Conservation (phyloP, 192 early-diverging fungal species). For the Geranomyces michiganensis region DNA sequence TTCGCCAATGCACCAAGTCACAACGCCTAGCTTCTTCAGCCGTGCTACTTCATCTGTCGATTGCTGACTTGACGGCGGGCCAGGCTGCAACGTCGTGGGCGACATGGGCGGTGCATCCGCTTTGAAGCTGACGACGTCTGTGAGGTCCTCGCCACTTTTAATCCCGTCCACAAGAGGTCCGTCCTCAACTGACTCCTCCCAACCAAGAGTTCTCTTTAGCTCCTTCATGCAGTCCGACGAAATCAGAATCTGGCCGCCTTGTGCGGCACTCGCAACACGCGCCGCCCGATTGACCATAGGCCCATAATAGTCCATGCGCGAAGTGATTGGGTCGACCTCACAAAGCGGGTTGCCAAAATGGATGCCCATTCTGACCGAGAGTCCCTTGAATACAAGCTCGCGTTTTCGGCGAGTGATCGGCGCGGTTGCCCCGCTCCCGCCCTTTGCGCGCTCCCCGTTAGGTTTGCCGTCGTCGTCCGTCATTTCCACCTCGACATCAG, state of each 20-base stretch:
- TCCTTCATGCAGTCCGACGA: conserved; percentile 80
- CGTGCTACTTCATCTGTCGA: conserved; percentile 11
- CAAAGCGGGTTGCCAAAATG: conserved; percentile 87
- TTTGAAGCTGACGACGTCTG: conserved; percentile 10
- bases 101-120: conserved; percentile 2
- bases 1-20: conserved; percentile 74
- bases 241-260: conserved; percentile 88
- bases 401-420: conserved; percentile 7
- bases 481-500: conserved; percentile 23
- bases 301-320: conserved; percentile 95
- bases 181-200: conserved; percentile 17
- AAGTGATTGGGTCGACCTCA: conserved; percentile 85
- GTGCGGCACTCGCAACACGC: conserved; percentile 79
- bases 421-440: not conserved
- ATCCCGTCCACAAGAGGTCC: conserved; percentile 6
- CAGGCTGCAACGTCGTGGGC: not conserved
- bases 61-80: not conserved
- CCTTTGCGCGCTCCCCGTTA: not conserved
- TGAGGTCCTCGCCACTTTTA: conserved; percentile 32
- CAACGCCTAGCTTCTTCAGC: conserved; percentile 32
- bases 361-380: conserved; percentile 92
- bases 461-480: conserved; percentile 24
- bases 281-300: conserved; percentile 90
- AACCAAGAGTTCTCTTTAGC: conserved; percentile 36
- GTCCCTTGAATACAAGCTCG: conserved; percentile 74